phyloP scores from a whole-genome alignment of 345 rosid species.

The Gossypium rotundifolium region DNA sequence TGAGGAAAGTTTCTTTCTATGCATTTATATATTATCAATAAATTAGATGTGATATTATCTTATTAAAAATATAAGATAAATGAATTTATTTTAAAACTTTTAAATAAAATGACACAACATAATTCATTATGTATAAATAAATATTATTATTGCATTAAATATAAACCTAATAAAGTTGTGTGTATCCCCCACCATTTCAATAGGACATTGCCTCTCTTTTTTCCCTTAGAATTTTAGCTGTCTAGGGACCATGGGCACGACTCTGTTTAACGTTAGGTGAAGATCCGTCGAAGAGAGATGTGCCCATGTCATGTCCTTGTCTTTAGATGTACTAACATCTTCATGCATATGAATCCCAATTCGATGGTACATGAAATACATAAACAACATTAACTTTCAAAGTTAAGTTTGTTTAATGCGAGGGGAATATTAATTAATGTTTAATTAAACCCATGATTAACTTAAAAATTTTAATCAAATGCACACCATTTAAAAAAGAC shows the following conservation, averaged over 20 bases:
- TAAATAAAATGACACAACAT: background rate
- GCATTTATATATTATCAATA: no score
- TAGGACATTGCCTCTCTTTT: background rate
- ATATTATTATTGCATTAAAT: background rate
- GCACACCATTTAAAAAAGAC: background rate
- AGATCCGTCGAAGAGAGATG: constrained; percentile 19
- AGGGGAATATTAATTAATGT: constrained; percentile 1
- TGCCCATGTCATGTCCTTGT: constrained; percentile 35
- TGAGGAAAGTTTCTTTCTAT: no score
- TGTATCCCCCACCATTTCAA: constrained; percentile 16
- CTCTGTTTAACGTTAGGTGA: constrained; percentile 30
- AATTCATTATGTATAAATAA: background rate
- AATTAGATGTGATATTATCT: no score
- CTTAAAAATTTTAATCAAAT: constrained; percentile 4
- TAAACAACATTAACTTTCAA: background rate
- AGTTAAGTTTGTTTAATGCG: constrained; percentile 13
- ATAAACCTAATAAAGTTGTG: constrained; percentile 17
- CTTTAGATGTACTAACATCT: constrained; percentile 30
- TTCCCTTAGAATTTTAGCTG: background rate
- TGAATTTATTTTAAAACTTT: no score
- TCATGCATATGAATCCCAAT: constrained; percentile 9
- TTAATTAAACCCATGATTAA: constrained; percentile 33
- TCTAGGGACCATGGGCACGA: constrained; percentile 24
- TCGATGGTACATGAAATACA: background rate
- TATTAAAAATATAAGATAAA: no score